A percentile compares a stretch with the other conserved stretches of the same genome.
phyloP scores from a whole-genome alignment of 306 rosid species.

The Quercus variabilis region DNA sequence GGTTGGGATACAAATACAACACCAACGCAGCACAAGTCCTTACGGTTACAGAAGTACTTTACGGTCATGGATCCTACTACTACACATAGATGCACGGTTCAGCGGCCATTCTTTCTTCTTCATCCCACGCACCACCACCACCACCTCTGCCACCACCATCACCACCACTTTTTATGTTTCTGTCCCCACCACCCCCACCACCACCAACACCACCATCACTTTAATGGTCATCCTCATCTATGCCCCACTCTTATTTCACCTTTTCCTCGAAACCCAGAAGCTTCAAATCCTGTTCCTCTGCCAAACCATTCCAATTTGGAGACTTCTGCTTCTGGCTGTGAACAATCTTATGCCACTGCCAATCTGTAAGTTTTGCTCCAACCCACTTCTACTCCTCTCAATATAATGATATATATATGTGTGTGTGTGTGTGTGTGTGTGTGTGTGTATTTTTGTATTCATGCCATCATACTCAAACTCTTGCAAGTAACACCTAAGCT shows the following conservation, averaged over 20 bases:
- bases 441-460: neutral
- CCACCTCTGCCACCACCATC: neutral
- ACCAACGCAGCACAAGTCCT: neutral
- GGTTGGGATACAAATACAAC: neutral
- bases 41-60: no score
- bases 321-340: conserved; percentile 1
- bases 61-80: conserved; percentile 22
- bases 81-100: neutral
- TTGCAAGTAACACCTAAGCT: neutral
- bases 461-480: neutral
- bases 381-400: neutral
- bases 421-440: no score
- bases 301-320: neutral
- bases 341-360: neutral
- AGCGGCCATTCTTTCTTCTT: conserved; percentile 19
- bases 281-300: neutral
- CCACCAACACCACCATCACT: conserved; percentile 11
- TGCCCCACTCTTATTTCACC: neutral
- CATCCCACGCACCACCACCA: neutral
- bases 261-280: conserved; percentile 18
- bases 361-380: conserved; percentile 12
- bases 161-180: neutral
- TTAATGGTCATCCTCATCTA: conserved; percentile 7
- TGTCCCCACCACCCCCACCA: neutral
- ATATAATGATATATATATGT: neutral